Conservation (phyloP, 2,329 filamentous ascomycete species). For the Fusarium sp. region DNA sequence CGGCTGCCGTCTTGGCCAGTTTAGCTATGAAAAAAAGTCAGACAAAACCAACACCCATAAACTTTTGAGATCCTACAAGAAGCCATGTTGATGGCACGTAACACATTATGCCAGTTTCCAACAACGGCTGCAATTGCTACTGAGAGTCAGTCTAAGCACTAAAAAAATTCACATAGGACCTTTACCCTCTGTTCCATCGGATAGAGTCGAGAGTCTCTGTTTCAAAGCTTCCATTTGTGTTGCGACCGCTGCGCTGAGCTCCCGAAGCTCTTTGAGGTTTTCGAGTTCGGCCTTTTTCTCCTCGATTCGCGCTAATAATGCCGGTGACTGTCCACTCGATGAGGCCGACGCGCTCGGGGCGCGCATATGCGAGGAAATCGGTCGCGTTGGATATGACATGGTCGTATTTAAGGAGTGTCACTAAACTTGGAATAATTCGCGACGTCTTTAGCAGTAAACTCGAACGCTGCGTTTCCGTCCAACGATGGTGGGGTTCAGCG, state of each 20-base stretch:
- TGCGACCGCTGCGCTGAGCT: slow-evolving; percentile 80
- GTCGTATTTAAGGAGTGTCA: neutral
- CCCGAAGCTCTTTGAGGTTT: slow-evolving; percentile 77
- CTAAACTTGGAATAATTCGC: neutral
- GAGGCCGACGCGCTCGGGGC: slow-evolving; percentile 62
- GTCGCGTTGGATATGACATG: slow-evolving; percentile 66
- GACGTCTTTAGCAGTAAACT: slow-evolving; percentile 1
- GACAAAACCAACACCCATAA: neutral
- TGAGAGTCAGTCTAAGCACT: slow-evolving; percentile 31
- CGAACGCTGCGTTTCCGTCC: slow-evolving; percentile 25
- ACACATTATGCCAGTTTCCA: slow-evolving; percentile 87
- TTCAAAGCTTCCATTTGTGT: slow-evolving; percentile 84
- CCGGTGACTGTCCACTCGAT: slow-evolving; percentile 69
- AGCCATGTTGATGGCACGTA: slow-evolving; percentile 86
- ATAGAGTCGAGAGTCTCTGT: slow-evolving; percentile 78
- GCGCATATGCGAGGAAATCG: slow-evolving; percentile 72
- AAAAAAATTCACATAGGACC: neutral
- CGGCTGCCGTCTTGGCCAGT: slow-evolving; percentile 67
- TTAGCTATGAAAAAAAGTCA: slow-evolving; percentile 61
- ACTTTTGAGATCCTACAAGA: slow-evolving; percentile 66
- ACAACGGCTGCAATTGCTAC: slow-evolving; percentile 83
- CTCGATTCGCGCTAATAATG: slow-evolving; percentile 77
- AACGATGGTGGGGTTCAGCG: slow-evolving; percentile 40
- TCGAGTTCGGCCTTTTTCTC: slow-evolving; percentile 88
- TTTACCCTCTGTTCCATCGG: slow-evolving; percentile 81